Evolutionary conservation across 2,329 filamentous ascomycete species (phyloP), one percentile per base, ranked within the genome.

Genomic region (Alternaria triticimaculans): DNA sequence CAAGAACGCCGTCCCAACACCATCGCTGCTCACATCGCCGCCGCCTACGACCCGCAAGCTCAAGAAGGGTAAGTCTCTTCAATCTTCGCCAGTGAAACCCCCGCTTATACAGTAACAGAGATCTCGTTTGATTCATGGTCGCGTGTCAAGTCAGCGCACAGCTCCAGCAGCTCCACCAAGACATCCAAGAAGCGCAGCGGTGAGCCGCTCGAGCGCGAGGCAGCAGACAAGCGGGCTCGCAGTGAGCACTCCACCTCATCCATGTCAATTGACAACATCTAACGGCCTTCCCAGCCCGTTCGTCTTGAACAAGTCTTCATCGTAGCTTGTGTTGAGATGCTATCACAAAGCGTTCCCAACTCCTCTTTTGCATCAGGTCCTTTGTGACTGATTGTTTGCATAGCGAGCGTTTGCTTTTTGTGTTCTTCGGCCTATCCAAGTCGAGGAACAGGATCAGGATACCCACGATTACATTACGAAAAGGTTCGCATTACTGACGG

Each of bases 81-180:
- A 2, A 10, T 20, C 3, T 18, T 3, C 5, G 28, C 12, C n/a
- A 12, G 30, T 8, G 7, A n/a, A 75, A 28, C 11, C 41, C 25
- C 18, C 12, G n/a, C 66, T 72, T 25, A 70, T 58, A 18, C 10
- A 2, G 26, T 12, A 3, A 0, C 48, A 76, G 76, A 78, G 66
- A 74, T 75, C 25, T 76, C 73, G 3, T 93, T 93, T 71, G 89
- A 91, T 70, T 84, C 84, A 43, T 93, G 90, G 90, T 86, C 84
- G 66, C 87, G 89, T 62, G 88, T 87, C 70, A 93, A 93, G 83
- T 82, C 80, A 44, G 44, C 56, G 20, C 60, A 63, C 26, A 60
- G 56, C 62, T 72, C 72, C 20, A 82, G 82, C 33, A 65, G 79
- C 70, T 74, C 77, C n/a, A 70, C 76, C 30, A 78, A 78, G 64